Base-by-base conservation (phyloP, 2,329 filamentous ascomycete species). In the Fusarium brachygibbosum region DNA sequence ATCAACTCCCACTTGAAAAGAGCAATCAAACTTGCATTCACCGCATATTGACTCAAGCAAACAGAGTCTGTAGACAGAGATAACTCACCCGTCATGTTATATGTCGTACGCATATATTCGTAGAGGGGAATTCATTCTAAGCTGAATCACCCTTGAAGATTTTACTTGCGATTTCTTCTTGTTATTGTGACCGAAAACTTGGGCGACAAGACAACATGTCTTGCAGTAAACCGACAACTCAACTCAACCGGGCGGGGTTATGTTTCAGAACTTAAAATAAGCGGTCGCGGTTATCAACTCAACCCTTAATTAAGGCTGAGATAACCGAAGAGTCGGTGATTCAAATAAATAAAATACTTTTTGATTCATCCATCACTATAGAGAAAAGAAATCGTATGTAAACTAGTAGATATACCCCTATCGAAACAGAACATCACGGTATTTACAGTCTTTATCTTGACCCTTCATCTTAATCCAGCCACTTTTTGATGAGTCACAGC, bases 261-360 rank as follows among this genome's bases (percentile, higher is more conserved):
- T 50, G 48, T 50, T 50, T 40, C 48, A 50, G n/a, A 35, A 19
- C 32, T 21, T 19, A 42, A 23, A 35, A 35, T 23, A 50, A 50
- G 48, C 48, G 48, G 48, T 50, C 48, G 23, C 48, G 48, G 23
- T 50, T 38, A 50, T 50, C 48, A 50, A 12, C 7, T 40, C 25
- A 19, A 21, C 32, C 23, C 9, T 49, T 34, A 21, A 23, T 35
- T 25, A 25, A 49, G 23, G 21, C 40, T 35, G 5, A 50, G 48
- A 50, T 50, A 50, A 21, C 48, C 48, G 48, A 50, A 35, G 23
- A 35, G 25, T 32, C 16, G n/a, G 12, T 35, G 7, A 25, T 25
- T 49, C 5, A 35, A 25, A 12, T n/a, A 10, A 12, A 28, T 16
- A 28, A 23, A 41, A 21, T 40, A 19, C 19, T 21, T 40, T 5